Evolutionary conservation across 2,329 filamentous ascomycete genomes (phyloP).

Genomic region (Blastomyces gilchristii): DNA sequence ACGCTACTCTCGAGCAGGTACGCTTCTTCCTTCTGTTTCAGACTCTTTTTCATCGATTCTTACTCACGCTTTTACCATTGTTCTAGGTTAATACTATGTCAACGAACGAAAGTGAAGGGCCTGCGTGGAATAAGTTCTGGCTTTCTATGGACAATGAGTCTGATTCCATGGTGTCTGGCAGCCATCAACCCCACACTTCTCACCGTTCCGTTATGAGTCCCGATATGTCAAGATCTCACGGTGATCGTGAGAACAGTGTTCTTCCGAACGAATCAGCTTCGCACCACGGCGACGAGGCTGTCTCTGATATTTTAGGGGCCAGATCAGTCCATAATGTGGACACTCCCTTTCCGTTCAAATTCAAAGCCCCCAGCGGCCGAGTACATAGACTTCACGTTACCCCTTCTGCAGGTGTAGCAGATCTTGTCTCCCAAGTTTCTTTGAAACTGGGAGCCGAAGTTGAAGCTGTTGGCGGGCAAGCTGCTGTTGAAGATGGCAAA

Average conservation of each 20-base stretch:
- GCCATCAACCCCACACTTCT: slow-evolving; percentile 47
- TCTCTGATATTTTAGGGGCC: slow-evolving; percentile 53
- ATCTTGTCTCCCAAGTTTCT: slow-evolving; percentile 66
- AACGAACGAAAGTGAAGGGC: slow-evolving; percentile 78
- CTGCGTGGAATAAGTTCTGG: slow-evolving; percentile 99
- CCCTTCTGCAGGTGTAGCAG: slow-evolving; percentile 66
- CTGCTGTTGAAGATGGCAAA: slow-evolving; percentile 67
- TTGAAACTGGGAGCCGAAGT: slow-evolving; percentile 77
- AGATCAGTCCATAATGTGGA: slow-evolving; percentile 50
- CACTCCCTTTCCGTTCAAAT: slow-evolving; percentile 90
- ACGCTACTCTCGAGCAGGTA: slow-evolving; percentile 93
- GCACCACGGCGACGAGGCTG: slow-evolving; percentile 73
- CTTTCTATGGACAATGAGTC: slow-evolving; percentile 89
- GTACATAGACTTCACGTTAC: slow-evolving; percentile 85
- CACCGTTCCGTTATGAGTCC: slow-evolving; percentile 73
- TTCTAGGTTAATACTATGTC: slow-evolving; percentile 75
- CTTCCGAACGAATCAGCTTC: slow-evolving; percentile 91
- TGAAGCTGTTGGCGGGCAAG: slow-evolving; percentile 71
- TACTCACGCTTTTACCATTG: background rate
- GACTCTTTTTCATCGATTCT: background rate
- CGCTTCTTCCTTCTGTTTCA: slow-evolving; percentile 12
- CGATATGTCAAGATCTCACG: slow-evolving; percentile 52
- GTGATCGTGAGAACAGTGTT: slow-evolving; percentile 71
- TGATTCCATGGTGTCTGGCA: slow-evolving; percentile 87
- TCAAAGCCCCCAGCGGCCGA: slow-evolving; percentile 91